A percentile compares a stretch with the other conserved stretches of the same genome.
These are phyloP conservation scores for Debaryomyces maramus DNA, from an alignment of 805 yeast genomes.

Conservation along the genomic window DNA sequence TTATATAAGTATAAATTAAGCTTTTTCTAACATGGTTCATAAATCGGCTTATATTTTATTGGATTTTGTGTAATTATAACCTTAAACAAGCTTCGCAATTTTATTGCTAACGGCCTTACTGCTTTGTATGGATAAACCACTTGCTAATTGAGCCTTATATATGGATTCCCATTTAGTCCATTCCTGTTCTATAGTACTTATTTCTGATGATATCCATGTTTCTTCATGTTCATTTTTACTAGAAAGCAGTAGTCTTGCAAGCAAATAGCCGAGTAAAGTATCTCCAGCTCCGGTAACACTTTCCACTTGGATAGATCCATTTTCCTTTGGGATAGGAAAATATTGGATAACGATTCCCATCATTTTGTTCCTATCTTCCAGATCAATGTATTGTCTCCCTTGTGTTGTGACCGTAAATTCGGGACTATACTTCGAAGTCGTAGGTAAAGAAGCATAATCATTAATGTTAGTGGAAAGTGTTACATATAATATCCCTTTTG, in stretches of 20 bases:
- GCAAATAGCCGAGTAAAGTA: conserved; percentile 65
- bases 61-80: neutral
- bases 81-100: conserved; percentile 11
- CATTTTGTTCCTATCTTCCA: conserved; percentile 11
- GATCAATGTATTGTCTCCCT: conserved; percentile 14
- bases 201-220: conserved; percentile 25
- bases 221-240: conserved; percentile 11
- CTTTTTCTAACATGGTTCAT: no score
- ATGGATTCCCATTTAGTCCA: conserved; percentile 38
- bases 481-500: conserved; percentile 54
- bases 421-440: conserved; percentile 29
- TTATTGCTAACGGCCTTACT: conserved; percentile 26
- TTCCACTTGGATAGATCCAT: conserved; percentile 33
- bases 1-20: neutral
- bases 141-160: conserved; percentile 40
- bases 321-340: conserved; percentile 45
- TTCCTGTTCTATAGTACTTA: conserved; percentile 31
- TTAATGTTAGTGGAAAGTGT: conserved; percentile 34
- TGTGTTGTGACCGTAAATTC: conserved; percentile 19
- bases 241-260: conserved; percentile 28
- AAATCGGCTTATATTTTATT: no score
- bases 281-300: conserved; percentile 93
- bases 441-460: conserved; percentile 35
- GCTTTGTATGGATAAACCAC: conserved; percentile 29
- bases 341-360: conserved; percentile 65